Evolutionary conservation across 2,329 filamentous ascomycete genomes (phyloP).

Genomic region (Aspergillus ustus): DNA sequence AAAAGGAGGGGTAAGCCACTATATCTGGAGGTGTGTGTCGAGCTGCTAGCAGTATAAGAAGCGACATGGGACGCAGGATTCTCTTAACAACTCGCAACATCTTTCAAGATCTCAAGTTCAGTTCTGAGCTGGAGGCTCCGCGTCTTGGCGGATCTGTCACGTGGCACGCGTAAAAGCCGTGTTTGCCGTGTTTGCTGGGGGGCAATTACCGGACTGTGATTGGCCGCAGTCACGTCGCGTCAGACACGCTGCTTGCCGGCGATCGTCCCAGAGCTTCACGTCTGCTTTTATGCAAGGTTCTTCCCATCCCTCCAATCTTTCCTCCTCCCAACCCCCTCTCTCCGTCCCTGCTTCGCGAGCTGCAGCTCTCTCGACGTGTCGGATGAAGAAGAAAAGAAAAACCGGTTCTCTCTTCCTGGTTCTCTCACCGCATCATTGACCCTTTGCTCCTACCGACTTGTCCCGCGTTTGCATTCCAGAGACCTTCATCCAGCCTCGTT

Average conservation of each 20-base stretch:
- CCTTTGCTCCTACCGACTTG: constrained; percentile 15
- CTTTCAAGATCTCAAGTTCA: background rate
- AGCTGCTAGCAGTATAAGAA: constrained; percentile 11
- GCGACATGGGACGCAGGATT: background rate
- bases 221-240: constrained; percentile 47
- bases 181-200: constrained; percentile 35
- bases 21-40: background rate
- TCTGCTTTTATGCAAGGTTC: constrained; percentile 36
- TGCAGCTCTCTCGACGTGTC: constrained; percentile 21
- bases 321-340: constrained; percentile 26
- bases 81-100: constrained; percentile 9
- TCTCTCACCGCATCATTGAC: constrained; percentile 24
- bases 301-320: constrained; percentile 18
- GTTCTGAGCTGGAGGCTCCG: background rate
- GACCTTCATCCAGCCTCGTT: constrained; percentile 30
- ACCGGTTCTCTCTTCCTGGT: constrained; percentile 21
- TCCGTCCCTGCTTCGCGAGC: constrained; percentile 22
- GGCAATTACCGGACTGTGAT: constrained; percentile 31
- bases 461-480: constrained; percentile 36
- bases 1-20: constrained; percentile 8
- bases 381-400: constrained; percentile 14
- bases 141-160: constrained; percentile 29
- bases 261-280: constrained; percentile 38
- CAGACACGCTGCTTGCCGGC: constrained; percentile 34
- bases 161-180: constrained; percentile 32